These are phyloP conservation scores for Suillus paluster DNA, from an alignment of 768 basidiomycete species.

Conservation along the genomic window DNA sequence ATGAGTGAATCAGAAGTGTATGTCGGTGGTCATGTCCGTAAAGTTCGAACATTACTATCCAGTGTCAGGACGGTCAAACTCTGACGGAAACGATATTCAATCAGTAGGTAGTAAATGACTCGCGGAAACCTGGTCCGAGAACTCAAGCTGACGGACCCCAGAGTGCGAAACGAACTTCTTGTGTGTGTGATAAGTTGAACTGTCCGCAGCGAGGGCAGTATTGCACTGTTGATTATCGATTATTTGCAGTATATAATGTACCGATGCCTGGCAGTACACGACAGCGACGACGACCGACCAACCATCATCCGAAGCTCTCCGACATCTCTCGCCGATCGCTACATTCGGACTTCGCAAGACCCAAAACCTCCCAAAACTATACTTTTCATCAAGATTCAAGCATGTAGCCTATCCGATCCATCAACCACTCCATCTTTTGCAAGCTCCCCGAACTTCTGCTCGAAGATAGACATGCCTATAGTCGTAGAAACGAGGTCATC, in stretches of 20 bases:
- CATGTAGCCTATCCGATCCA: not conserved
- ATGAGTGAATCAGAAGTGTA: not conserved
- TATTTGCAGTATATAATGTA: not conserved
- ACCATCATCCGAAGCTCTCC: not conserved
- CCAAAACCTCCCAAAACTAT: not conserved
- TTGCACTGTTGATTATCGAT: not conserved
- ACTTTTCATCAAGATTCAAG: not conserved
- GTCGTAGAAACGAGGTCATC: slow-evolving; percentile 18
- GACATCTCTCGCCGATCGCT: not conserved
- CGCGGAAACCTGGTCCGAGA: not conserved
- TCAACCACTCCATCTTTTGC: slow-evolving; percentile 21
- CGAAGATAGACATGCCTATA: slow-evolving; percentile 27
- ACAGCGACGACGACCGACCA: not conserved
- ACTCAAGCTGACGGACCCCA: not conserved
- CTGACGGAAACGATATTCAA: not conserved
- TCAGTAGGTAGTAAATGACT: not conserved
- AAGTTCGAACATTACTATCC: not conserved
- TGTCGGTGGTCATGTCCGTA: too few species aligned
- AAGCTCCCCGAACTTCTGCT: slow-evolving; percentile 26
- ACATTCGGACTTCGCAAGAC: not conserved
- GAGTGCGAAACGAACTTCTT: not conserved
- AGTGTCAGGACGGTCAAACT: not conserved
- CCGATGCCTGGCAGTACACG: not conserved
- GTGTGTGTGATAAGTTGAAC: not conserved
- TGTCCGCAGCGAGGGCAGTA: not conserved